A percentile compares a stretch with the other conserved stretches of the same genome.
phyloP scores from a whole-genome alignment of 2,329 filamentous ascomycete genomes.

The Aureobasidium lini region DNA sequence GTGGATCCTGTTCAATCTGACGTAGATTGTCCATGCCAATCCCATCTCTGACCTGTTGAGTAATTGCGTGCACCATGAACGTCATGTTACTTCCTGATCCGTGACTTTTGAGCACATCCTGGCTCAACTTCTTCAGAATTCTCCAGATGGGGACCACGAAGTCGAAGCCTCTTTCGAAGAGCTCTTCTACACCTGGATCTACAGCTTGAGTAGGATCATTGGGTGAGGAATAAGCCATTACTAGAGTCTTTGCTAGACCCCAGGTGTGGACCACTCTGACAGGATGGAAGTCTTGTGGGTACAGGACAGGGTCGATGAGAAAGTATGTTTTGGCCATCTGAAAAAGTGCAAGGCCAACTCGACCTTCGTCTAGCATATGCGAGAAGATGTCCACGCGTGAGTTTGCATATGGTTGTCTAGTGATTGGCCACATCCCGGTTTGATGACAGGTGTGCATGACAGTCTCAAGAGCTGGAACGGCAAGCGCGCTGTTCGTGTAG shows the following conservation, averaged over 20 bases:
- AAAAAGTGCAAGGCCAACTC: conserved; percentile 29
- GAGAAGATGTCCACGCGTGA: conserved; percentile 48
- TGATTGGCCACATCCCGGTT: conserved; percentile 38
- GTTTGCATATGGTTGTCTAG: conserved; percentile 48
- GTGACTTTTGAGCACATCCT: conserved; percentile 15
- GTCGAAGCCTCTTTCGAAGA: conserved; percentile 11
- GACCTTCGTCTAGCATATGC: conserved; percentile 35
- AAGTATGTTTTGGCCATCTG: conserved; percentile 46
- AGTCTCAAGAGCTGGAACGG: conserved; percentile 19
- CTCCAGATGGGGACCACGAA: conserved; percentile 15
- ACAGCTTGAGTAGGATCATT: neutral
- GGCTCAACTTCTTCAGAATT: conserved; percentile 9
- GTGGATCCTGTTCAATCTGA: neutral
- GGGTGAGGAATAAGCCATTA: conserved; percentile 21
- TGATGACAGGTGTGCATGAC: conserved; percentile 24
- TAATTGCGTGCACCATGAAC: neutral
- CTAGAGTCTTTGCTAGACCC: conserved; percentile 30
- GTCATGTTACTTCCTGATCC: neutral
- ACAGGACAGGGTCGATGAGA: conserved; percentile 45
- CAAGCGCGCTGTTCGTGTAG: conserved; percentile 20
- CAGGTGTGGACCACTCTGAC: conserved; percentile 45
- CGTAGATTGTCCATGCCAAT: neutral
- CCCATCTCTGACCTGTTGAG: neutral
- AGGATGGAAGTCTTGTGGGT: conserved; percentile 43
- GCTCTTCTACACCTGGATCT: neutral